Conservation (phyloP, 2,329 filamentous ascomycete species). For the Scedosporium apiospermum region DNA sequence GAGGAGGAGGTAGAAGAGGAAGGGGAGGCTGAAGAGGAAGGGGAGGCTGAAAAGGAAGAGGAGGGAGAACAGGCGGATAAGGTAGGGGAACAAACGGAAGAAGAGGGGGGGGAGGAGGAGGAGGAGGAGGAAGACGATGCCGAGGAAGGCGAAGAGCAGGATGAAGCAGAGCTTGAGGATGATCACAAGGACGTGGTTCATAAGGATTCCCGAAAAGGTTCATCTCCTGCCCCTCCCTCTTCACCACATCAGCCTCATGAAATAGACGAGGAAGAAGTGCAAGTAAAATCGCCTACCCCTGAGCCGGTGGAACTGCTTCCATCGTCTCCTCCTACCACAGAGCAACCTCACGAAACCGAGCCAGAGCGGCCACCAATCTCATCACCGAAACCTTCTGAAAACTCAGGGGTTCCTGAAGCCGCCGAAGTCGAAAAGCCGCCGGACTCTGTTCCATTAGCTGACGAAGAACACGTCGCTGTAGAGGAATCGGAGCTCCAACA, state of each 20-base stretch:
- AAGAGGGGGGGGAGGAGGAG: constrained; percentile 6
- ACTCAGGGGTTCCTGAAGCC: background rate
- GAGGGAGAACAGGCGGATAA: constrained; percentile 6
- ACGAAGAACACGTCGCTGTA: background rate
- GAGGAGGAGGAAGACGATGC: constrained; percentile 15
- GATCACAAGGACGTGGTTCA: background rate
- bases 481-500: background rate
- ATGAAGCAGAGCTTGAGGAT: background rate
- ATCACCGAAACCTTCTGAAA: background rate
- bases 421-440: background rate
- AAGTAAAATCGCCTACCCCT: background rate
- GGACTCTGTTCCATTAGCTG: background rate
- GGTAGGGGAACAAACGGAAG: background rate
- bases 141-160: constrained; percentile 24
- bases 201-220: background rate
- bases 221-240: background rate
- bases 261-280: background rate
- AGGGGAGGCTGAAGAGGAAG: background rate
- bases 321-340: background rate
- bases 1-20: constrained; percentile 9
- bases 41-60: background rate
- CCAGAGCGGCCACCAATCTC: background rate
- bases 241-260: background rate
- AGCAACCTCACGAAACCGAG: background rate
- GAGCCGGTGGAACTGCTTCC: background rate